Evolutionary conservation across 1,284 basidiomycete species (phyloP).

Genomic region (Cerioporus squamosus): DNA sequence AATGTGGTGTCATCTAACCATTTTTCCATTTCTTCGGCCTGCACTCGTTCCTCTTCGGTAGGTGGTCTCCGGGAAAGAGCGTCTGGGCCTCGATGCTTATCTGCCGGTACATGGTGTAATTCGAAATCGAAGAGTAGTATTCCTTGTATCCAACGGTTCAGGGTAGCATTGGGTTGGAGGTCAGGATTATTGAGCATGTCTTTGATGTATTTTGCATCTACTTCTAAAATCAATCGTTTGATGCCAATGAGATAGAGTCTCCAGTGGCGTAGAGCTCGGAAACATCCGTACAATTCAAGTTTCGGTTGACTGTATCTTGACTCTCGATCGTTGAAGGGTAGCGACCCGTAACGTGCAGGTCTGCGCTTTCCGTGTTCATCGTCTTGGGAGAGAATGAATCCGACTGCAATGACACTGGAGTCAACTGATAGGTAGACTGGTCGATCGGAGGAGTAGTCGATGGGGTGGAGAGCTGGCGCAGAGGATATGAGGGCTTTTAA

Average conservation of each 20-base stretch:
- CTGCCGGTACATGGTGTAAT: slow-evolving; percentile 38
- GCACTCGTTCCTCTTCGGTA: slow-evolving; percentile 21
- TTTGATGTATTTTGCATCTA: slow-evolving; percentile 32
- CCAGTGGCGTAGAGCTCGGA: slow-evolving; percentile 33
- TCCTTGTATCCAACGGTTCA: slow-evolving; percentile 45
- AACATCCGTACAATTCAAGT: slow-evolving; percentile 45
- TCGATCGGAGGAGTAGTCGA: slow-evolving; percentile 33
- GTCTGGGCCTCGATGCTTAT: slow-evolving; percentile 33
- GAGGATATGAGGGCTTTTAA: slow-evolving; percentile 25
- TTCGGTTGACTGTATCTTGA: slow-evolving; percentile 45
- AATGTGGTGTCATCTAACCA: slow-evolving; percentile 35
- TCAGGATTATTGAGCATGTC: slow-evolving; percentile 33
- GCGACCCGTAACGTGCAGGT: too few relatives aligned
- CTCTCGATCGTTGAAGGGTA: slow-evolving; percentile 39
- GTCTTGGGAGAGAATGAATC: slow-evolving; percentile 36
- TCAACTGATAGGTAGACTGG: slow-evolving; percentile 38
- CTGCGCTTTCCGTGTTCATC: slow-evolving; percentile 17
- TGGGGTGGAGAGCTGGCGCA: slow-evolving; percentile 29
- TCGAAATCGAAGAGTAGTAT: slow-evolving; percentile 44
- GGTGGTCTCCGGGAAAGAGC: slow-evolving; percentile 34
- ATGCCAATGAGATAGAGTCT: slow-evolving; percentile 40
- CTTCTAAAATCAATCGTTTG: slow-evolving; percentile 39
- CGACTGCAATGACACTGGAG: slow-evolving; percentile 37
- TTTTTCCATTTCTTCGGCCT: slow-evolving; percentile 10
- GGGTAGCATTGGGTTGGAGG: slow-evolving; percentile 37